These are phyloP conservation scores for Tylopilus orsonianus DNA, from an alignment of 1,284 basidiomycete species.

Conservation along the genomic window DNA sequence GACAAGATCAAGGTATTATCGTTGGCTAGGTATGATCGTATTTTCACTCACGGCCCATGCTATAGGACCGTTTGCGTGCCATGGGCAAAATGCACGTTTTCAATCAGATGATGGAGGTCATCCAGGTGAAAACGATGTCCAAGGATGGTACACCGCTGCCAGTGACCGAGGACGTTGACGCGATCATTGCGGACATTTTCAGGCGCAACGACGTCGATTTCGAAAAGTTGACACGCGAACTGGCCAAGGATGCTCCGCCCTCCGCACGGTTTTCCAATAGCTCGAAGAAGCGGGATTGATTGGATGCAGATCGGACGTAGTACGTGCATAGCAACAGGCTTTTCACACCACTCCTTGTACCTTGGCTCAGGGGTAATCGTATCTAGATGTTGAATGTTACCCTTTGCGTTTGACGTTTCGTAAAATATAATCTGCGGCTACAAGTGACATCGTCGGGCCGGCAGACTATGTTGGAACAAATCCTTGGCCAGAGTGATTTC, in stretches of 20 bases:
- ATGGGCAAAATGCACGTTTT: constrained; percentile 35
- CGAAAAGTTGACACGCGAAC: constrained; percentile 27
- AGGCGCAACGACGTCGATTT: constrained; percentile 33
- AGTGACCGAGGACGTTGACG: constrained; percentile 32
- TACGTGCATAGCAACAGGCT: constrained; percentile 7
- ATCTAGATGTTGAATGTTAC: neutral
- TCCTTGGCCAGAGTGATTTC: neutral
- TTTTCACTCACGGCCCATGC: constrained; percentile 1
- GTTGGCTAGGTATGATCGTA: neutral
- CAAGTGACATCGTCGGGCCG: neutral
- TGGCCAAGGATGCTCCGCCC: constrained; percentile 18
- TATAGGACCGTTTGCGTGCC: constrained; percentile 25
- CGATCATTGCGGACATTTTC: constrained; percentile 35
- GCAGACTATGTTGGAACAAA: neutral
- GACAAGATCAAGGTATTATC: constrained; percentile 28
- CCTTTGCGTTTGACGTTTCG: neutral
- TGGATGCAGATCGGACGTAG: constrained; percentile 9
- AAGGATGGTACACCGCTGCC: constrained; percentile 23
- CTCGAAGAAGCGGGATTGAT: constrained; percentile 34
- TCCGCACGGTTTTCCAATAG: constrained; percentile 21
- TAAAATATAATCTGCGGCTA: neutral
- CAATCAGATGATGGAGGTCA: constrained; percentile 35
- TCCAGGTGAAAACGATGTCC: constrained; percentile 33
- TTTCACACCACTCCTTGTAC: neutral
- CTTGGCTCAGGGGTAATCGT: neutral